Evolutionary conservation across 2,329 filamentous ascomycete species (phyloP), one percentile per base, ranked within the genome.

Genomic region (Fusarium sp.): DNA sequence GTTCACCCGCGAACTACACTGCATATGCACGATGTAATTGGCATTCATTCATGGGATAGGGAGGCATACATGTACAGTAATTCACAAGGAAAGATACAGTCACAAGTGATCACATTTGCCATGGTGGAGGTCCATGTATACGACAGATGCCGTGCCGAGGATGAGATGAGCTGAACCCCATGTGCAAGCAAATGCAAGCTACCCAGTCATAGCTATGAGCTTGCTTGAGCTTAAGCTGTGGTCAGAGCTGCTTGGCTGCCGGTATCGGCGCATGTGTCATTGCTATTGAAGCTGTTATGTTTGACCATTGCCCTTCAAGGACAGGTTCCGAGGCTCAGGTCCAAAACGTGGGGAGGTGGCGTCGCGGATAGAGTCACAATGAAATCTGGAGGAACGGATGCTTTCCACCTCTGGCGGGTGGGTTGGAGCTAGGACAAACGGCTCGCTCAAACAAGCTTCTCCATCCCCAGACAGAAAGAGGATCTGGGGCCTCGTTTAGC

Each of bases 391-490:
- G 75, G 70, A 72, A 74, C 68, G 76, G 76, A 74, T 64, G 67
- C 64, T 48, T 48, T 48, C 48, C 35, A 66, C 41, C 67, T 45
- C 50, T 64, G n/a, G 27, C 60, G 64, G 34, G 61, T 56, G 57
- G 65, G 23, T 57, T 52, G 63, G 58, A 77, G 74, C 76, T 77
- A 77, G 76, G 76, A 75, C 76, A 70, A 78, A 77, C 70, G 74
- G 76, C 72, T 68, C 70, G 48, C 25, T 52, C 27, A 30, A 56
- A 45, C 56, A 54, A 25, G 64, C 64, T 75, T 70, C 70, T 66
- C 66, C 71, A 32, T 52, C 48, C 48, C 48, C 27, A 52, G 48
- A 25, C 25, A 23, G 10, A 14, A 5, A 57, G 32, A 57, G 7
- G 52, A 57, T 35, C 23, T 60, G 65, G 54, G 73, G 67, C 23